Percentiles rank a stretch among this genome's conserved stretches.
phyloP scores from a whole-genome alignment of 2,329 filamentous ascomycete species.

The Epichloe baconii region DNA sequence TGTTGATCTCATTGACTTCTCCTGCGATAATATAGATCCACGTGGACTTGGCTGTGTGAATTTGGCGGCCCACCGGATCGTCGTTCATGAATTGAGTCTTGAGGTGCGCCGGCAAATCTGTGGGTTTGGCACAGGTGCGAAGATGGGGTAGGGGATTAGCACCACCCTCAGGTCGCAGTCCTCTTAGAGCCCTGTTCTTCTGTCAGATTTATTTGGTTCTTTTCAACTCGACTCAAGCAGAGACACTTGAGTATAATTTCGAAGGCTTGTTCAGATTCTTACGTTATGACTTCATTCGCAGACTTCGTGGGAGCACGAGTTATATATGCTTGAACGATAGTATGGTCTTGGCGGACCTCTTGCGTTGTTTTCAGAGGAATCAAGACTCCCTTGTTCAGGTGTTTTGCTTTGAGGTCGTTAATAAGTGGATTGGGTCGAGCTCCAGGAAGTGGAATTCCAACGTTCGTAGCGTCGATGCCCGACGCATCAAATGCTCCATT shows the following conservation, averaged over 20 bases:
- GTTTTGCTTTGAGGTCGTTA: slow-evolving; percentile 20
- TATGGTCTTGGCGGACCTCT: slow-evolving; percentile 47
- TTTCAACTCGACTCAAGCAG: neutral
- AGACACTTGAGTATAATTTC: neutral
- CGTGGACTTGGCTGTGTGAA: slow-evolving; percentile 46
- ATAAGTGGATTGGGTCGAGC: slow-evolving; percentile 24
- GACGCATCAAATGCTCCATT: neutral
- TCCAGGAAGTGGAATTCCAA: slow-evolving; percentile 2
- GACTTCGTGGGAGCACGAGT: slow-evolving; percentile 59
- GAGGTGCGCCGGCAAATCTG: slow-evolving; percentile 53
- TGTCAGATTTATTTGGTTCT: slow-evolving; percentile 7
- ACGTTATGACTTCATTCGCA: slow-evolving; percentile 63
- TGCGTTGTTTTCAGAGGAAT: slow-evolving; percentile 52
- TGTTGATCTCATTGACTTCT: slow-evolving; percentile 36
- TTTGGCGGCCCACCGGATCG: slow-evolving; percentile 37
- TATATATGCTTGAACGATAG: slow-evolving; percentile 51
- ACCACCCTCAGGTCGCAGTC: slow-evolving; percentile 44
- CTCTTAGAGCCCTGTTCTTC: slow-evolving; percentile 36
- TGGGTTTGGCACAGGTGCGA: slow-evolving; percentile 61
- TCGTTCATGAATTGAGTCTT: slow-evolving; percentile 49
- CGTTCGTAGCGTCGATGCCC: neutral
- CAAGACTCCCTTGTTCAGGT: slow-evolving; percentile 34
- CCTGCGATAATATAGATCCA: slow-evolving; percentile 47
- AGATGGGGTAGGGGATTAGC: slow-evolving; percentile 58
- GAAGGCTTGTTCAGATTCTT: slow-evolving; percentile 16